Evolutionary conservation across 2,329 filamentous ascomycete genomes (phyloP), one percentile per base, ranked within the genome.

Genomic region (Ceratocystis diversiconidia): DNA sequence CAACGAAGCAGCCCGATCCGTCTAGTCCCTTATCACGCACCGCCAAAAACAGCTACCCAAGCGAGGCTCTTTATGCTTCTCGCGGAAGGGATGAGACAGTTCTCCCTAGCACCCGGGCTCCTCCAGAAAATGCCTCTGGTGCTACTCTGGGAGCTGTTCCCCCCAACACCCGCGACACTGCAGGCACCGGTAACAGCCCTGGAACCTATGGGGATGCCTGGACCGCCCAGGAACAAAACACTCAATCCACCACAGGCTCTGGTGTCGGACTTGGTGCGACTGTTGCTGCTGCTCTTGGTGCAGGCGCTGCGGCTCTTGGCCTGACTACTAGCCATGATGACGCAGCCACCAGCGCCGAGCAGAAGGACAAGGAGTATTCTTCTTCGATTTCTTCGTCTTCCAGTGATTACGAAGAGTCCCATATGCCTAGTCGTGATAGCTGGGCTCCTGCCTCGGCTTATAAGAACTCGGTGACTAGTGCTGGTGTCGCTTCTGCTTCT

Each of bases 271-370:
- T 67, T 43, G 63, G 60, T 8, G 63, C 63, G 17, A 65, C 60
- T 46, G 55, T 67, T 61, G 60, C 63, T 52, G 52, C 60, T 63
- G 61, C 63, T 28, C 41, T 67, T n/a, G 50, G 66, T 63, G 63
- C 66, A 15, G 66, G 66, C 41, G 66, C 63, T 52, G 63, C 66
- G 17, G 63, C 66, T 17, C 52, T 67, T 32, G 66, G 66, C 8
- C 25, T 67, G 44, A 46, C 60, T 6, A 32, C 44, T 17, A 67
- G 60, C 41, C 66, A 67, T 25, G 60, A 65, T 25, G 63, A 65
- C 1, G 15, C 61, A n/a, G n/a, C 19, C 25, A 36, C 36, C 10
- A 41, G 36, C 36, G 36, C 36, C 3, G 10, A 55, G 50, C 28
- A 55, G 15, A 62, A 46, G 44, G 63, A 52, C 7, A 60, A 65